A percentile compares a stretch with the other conserved stretches of the same genome.
phyloP scores from a whole-genome alignment of 1,139 yeast species.

The Saccharomycopsis crataegensis region DNA sequence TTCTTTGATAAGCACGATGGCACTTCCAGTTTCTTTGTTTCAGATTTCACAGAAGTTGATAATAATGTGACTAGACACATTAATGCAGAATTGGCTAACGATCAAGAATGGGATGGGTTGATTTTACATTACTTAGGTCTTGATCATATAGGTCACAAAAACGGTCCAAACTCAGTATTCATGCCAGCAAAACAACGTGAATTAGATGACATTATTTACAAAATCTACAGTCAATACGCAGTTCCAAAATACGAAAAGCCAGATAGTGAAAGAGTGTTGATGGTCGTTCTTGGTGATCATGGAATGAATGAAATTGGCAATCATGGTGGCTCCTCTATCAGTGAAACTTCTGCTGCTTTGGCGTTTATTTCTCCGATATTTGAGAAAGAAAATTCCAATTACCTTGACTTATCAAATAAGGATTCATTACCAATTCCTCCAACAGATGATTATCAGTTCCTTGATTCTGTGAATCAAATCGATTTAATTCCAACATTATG shows the following conservation, averaged over 20 bases:
- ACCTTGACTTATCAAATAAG: constrained; percentile 21
- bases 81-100: constrained; percentile 40
- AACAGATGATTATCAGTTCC: constrained; percentile 43
- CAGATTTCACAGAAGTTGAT: constrained; percentile 92
- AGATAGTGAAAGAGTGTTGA: constrained; percentile 49
- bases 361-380: constrained; percentile 61
- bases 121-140: constrained; percentile 87
- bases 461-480: constrained; percentile 57
- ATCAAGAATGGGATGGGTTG: constrained; percentile 67
- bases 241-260: constrained; percentile 24
- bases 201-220: constrained; percentile 64
- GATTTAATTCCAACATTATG: constrained; percentile 86
- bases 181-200: constrained; percentile 80
- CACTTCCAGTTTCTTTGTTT: constrained; percentile 87
- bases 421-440: constrained; percentile 37
- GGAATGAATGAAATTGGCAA: constrained; percentile 89
- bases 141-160: constrained; percentile 96
- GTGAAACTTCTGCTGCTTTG: constrained; percentile 86
- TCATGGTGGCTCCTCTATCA: constrained; percentile 90
- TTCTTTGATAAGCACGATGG: constrained; percentile 61
- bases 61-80: constrained; percentile 87
- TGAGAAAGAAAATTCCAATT: constrained; percentile 22
- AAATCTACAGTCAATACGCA: constrained; percentile 34
- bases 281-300: constrained; percentile 86
- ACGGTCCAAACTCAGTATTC: constrained; percentile 74